Base-by-base conservation (phyloP, 805 yeast species). In the Lipomyces sp. region DNA sequence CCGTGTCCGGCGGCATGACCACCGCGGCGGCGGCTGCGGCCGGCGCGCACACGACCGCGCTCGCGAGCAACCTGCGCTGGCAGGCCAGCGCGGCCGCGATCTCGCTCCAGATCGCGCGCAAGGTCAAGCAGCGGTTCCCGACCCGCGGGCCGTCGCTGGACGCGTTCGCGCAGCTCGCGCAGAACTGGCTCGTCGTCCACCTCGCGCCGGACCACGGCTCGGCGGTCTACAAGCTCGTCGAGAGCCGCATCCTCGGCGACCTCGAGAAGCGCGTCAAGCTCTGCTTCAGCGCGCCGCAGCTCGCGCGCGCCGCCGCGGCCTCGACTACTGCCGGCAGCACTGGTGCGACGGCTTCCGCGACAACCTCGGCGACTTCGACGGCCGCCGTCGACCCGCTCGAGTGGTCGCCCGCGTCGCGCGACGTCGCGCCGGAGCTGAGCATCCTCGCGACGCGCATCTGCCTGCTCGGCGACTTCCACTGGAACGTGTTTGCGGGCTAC, bases 401-500 rank as follows among this genome's bases (percentile, higher is more conserved):
- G 21, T 28, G 11, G 18, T 23, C 53, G 22, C 28, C 21, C 5
- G 58, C 59, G 13, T 26, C 43, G n/a, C 21, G 39, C 8, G 58
- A 55, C 32, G 59, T 55, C 8, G 41, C 46, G 13, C 45, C 38
- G n/a, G 58, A 55, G 33, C 52, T 55, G 18, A 38, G 39, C 11
- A 44, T 49, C 23, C 28, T 55, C 42, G 51, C 58, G 11, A 51
- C 49, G 16, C 33, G 58, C 6, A 33, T 55, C 16, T 45, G 52
- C 32, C 39, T 49, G 34, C 45, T 55, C 14, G 58, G 52, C 2
- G 46, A 49, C 23, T 55, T 53, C 42, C 59, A 55, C 16, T 55
- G 59, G 59, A 37, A 45, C 24, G 59, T 55, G 31, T 55, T 55
- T 45, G 39, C 55, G 8, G 48, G 49, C 5, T 54, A 54, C 39